Evolutionary conservation across 2,329 filamentous ascomycete species (phyloP), one percentile per base, ranked within the genome.

Genomic region (Hysterium pulicare): DNA sequence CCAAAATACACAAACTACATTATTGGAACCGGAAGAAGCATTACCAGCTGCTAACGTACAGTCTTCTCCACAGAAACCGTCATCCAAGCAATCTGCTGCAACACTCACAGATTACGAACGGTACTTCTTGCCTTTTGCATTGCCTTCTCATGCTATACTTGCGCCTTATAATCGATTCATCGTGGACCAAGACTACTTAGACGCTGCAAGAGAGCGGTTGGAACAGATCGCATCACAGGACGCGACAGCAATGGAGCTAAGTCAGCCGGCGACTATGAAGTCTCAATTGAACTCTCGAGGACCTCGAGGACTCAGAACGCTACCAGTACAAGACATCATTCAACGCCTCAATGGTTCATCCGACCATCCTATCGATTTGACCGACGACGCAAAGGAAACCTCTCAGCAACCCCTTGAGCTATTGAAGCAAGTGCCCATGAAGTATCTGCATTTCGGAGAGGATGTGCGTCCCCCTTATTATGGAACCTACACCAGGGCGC

Each of bases 101-200:
- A 19, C 53, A 8, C 53, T 66, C 19, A 66, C 64, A 5, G 71
- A 74, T 46, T 70, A 72, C 45, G 51, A 86, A 15, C 82, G 81
- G 51, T 72, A 76, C 26, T 97, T 97, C 57, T 78, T 89, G 23
- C 83, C 87, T 0, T 97, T 96, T 64, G 90, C 86, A 48, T 59
- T 93, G 34, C 85, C 88, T 45, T 75, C 82, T 2, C 78, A 88
- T 56, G 86, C 88, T 1, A 78, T 69, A n/a, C 54, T 96, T 40
- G 89, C 90, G 0, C 74, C 76, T 0, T 53, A 74, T 37, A 72
- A 68, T 38, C 47, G 53, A 0, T 58, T 64, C 15, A 52, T 61
- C 45, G 50, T 49, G n/a, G 56, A 61, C n/a, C 43, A 57, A 2
- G 51, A 48, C n/a, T 54, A 54, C 35, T 38, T 62, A 26, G 51